Conservation (phyloP, 208 protist genomes). For the Crithidia thermophila region DNA sequence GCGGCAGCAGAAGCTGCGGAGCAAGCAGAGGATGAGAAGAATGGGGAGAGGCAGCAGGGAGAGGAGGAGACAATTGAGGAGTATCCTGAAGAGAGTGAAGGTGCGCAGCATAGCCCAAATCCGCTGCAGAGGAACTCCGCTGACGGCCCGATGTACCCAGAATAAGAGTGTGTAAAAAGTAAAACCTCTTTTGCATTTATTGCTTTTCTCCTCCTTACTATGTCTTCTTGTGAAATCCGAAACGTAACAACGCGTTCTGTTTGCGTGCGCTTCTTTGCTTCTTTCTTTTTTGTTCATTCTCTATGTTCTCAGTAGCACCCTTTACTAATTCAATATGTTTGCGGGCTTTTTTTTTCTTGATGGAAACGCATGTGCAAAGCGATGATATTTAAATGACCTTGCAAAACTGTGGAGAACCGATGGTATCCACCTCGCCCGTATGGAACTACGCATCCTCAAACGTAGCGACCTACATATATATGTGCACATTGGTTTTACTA, state of each 20-base stretch:
- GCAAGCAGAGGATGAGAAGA: too few relatives aligned
- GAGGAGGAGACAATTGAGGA: neutral
- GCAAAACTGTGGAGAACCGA: too few relatives aligned
- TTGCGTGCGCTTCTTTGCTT: constrained; percentile 3
- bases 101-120: neutral
- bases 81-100: neutral
- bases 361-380: neutral
- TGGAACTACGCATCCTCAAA: too few relatives aligned
- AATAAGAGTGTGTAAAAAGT: neutral
- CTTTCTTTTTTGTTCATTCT: neutral
- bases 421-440: too few relatives aligned
- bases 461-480: too few relatives aligned
- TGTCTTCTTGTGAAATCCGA: neutral
- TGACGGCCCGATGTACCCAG: neutral
- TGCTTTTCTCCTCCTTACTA: neutral
- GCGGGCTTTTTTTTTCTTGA: too few relatives aligned
- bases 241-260: neutral
- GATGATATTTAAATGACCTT: too few relatives aligned
- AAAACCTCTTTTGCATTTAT: neutral
- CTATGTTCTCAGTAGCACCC: constrained; percentile 15
- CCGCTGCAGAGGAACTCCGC: neutral
- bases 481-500: too few relatives aligned
- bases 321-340: too few relatives aligned
- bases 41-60: neutral
- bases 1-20: too few relatives aligned